Evolutionary conservation across 441 rosid genomes (phyloP).

Genomic region (Syzygium syzygioides): DNA sequence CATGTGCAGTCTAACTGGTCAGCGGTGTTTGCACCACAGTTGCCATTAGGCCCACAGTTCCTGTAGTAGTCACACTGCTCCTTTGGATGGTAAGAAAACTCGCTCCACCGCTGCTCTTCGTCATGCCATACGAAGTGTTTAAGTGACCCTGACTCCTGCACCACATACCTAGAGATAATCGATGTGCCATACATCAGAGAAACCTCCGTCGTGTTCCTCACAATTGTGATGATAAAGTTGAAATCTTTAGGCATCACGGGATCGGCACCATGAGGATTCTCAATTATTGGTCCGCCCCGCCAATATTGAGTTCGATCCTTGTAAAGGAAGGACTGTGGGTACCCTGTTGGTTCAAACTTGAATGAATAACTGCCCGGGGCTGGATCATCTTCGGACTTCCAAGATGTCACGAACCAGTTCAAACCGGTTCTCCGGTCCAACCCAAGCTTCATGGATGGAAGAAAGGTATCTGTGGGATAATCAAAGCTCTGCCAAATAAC

Average conservation of each 20-base stretch:
- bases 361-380: constrained; percentile 32
- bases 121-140: constrained; percentile 37
- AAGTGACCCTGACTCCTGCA: constrained; percentile 6
- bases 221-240: constrained; percentile 10
- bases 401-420: constrained; percentile 29
- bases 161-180: constrained; percentile 15
- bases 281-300: constrained; percentile 60
- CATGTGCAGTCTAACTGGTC: constrained; percentile 42
- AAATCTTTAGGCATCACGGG: constrained; percentile 31
- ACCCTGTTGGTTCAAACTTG: constrained; percentile 34
- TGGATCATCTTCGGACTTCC: constrained; percentile 59
- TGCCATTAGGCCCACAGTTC: constrained; percentile 46
- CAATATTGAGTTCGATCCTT: constrained; percentile 31
- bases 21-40: constrained; percentile 31
- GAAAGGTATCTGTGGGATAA: constrained; percentile 41
- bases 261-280: constrained; percentile 50
- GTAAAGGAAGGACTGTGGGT: constrained; percentile 40
- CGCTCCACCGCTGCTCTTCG: constrained; percentile 30
- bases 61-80: constrained; percentile 52
- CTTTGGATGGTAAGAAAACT: constrained; percentile 32
- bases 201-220: constrained; percentile 16
- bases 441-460: constrained; percentile 56
- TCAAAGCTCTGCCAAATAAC: constrained; percentile 63
- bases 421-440: constrained; percentile 20
- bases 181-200: constrained; percentile 1